Percentiles rank a stretch among this genome's conserved stretches.
These are phyloP conservation scores for Tylopilus sp. DNA, from an alignment of 768 basidiomycete genomes.

Conservation along the genomic window DNA sequence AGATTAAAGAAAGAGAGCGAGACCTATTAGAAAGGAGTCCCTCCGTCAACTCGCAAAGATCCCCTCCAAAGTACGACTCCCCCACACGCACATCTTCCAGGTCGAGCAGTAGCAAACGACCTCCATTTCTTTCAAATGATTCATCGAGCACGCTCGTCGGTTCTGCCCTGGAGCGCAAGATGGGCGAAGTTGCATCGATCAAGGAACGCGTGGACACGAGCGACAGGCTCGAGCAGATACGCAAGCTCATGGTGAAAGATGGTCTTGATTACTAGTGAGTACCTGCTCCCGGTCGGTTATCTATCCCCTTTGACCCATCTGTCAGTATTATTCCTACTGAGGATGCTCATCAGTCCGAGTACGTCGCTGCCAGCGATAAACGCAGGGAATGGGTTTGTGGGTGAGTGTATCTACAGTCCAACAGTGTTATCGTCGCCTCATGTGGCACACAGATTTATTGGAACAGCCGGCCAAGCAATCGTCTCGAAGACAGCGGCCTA, in stretches of 20 bases:
- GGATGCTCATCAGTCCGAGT: slow-evolving; percentile 83
- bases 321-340: slow-evolving; percentile 70
- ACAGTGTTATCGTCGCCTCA: slow-evolving; percentile 19
- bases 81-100: slow-evolving; percentile 38
- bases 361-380: slow-evolving; percentile 72
- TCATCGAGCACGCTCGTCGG: slow-evolving; percentile 75
- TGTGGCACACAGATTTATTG: slow-evolving; percentile 48
- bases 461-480: slow-evolving; percentile 69
- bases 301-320: slow-evolving; percentile 7
- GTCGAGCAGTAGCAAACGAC: slow-evolving; percentile 40
- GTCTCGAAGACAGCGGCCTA: slow-evolving; percentile 66
- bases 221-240: slow-evolving; percentile 56
- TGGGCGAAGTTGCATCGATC: slow-evolving; percentile 57
- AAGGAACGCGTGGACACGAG: slow-evolving; percentile 54
- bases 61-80: slow-evolving; percentile 31
- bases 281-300: background rate
- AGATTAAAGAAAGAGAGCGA: slow-evolving; percentile 44
- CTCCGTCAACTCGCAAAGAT: slow-evolving; percentile 38
- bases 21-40: slow-evolving; percentile 33
- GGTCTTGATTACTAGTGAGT: slow-evolving; percentile 75
- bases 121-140: slow-evolving; percentile 50
- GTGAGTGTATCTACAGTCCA: slow-evolving; percentile 42
- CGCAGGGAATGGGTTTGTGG: slow-evolving; percentile 76
- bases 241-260: slow-evolving; percentile 65
- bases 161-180: slow-evolving; percentile 66